Conservation (phyloP, 2,329 filamentous ascomycete species). For the Teratosphaeria nubilosa region DNA sequence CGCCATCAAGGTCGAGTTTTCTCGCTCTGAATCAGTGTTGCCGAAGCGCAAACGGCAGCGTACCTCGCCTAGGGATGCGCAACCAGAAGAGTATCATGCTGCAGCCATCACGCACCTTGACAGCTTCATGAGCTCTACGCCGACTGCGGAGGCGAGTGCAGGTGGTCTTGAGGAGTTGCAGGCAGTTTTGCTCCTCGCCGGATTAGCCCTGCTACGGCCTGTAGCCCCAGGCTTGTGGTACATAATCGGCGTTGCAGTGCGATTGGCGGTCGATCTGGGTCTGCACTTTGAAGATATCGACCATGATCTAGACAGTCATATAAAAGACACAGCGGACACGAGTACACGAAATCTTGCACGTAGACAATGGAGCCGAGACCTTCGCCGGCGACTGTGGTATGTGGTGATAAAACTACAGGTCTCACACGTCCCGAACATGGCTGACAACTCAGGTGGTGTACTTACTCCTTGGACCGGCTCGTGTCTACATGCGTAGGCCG, state of each 20-base stretch:
- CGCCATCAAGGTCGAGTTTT: conserved; percentile 20
- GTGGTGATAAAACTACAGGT: background rate
- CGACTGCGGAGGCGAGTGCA: conserved; percentile 57
- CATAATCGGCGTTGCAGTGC: conserved; percentile 86
- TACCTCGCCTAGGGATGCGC: conserved; percentile 42
- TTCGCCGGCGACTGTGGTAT: conserved; percentile 70
- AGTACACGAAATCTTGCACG: conserved; percentile 40
- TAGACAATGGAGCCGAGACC: conserved; percentile 74
- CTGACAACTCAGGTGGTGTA: conserved; percentile 58
- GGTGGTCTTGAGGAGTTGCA: conserved; percentile 88
- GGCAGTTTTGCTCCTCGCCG: conserved; percentile 80
- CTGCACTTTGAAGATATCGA: conserved; percentile 81
- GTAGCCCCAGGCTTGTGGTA: conserved; percentile 95
- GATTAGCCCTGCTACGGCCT: conserved; percentile 81
- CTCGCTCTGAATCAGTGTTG: conserved; percentile 10
- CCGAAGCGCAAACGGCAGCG: conserved; percentile 40
- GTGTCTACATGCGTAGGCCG: conserved; percentile 89
- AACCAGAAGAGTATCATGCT: conserved; percentile 93
- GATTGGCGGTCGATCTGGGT: conserved; percentile 81
- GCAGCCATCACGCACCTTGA: conserved; percentile 89
- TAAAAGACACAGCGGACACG: conserved; percentile 20
- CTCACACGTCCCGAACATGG: background rate
- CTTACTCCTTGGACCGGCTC: conserved; percentile 87
- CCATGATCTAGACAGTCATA: conserved; percentile 41
- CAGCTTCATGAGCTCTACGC: conserved; percentile 62